Percentiles rank a stretch among this genome's conserved stretches.
Conservation (phyloP, 495 filamentous ascomycete genomes). For the Zalerion maritima region DNA sequence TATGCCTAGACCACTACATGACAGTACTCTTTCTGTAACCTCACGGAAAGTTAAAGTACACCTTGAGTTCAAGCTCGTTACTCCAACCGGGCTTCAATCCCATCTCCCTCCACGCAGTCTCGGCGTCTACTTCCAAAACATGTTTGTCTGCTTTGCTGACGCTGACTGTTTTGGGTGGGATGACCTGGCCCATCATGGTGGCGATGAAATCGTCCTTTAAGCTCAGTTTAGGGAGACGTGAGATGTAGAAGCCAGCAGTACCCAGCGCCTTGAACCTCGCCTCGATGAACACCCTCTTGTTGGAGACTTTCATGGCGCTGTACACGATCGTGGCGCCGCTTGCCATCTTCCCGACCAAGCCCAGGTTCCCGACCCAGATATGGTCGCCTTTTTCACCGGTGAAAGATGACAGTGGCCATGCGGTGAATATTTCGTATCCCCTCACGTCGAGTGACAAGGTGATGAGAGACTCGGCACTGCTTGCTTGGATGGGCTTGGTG, state of each 20-base stretch:
- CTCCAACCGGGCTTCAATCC: conserved; percentile 59
- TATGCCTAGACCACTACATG: too few relatives aligned
- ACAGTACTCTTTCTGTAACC: too few relatives aligned
- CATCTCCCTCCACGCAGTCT: conserved; percentile 65
- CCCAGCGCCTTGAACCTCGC: conserved; percentile 70
- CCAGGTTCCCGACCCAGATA: conserved; percentile 49
- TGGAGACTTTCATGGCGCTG: conserved; percentile 40
- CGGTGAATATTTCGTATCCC: conserved; percentile 72
- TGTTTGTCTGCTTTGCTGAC: conserved; percentile 36
- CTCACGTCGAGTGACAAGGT: conserved; percentile 42
- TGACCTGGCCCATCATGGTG: conserved; percentile 51
- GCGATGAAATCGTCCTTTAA: conserved; percentile 60
- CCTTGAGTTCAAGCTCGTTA: conserved; percentile 65
- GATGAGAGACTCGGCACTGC: conserved; percentile 29
- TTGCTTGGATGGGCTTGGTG: conserved; percentile 30
- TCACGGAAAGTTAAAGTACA: conserved; percentile 40
- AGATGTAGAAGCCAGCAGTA: conserved; percentile 50
- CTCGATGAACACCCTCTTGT: conserved; percentile 46
- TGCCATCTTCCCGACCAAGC: conserved; percentile 79
- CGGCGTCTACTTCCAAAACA: conserved; percentile 65
- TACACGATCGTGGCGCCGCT: conserved; percentile 62
- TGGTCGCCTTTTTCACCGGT: conserved; percentile 22
- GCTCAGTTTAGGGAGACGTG: conserved; percentile 41
- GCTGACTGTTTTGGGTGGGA: conserved; percentile 51
- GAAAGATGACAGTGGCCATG: conserved; percentile 49